Evolutionary conservation across 2,329 filamentous ascomycete genomes (phyloP).

Genomic region (Teratosphaeria nubilosa): DNA sequence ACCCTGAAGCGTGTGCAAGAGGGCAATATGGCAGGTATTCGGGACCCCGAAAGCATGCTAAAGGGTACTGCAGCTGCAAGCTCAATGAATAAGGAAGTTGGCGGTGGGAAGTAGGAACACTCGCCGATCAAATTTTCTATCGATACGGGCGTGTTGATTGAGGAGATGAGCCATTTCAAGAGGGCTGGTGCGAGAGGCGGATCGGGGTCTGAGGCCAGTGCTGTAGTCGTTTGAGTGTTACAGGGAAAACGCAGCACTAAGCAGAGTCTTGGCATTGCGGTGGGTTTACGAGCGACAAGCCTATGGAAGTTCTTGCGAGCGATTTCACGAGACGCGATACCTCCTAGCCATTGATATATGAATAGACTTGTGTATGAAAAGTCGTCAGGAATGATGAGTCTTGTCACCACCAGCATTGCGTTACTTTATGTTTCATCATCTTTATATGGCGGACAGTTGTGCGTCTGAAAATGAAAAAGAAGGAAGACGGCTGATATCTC

Average conservation of each 20-base stretch:
- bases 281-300: background rate
- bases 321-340: background rate
- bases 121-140: background rate
- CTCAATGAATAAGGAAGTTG: background rate
- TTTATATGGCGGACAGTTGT: no score
- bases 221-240: background rate
- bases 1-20: conserved; percentile 53
- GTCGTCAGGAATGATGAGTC: background rate
- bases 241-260: background rate
- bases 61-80: conserved; percentile 21
- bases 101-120: background rate
- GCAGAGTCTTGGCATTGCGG: background rate
- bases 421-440: no score
- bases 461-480: no score
- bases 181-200: background rate
- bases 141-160: background rate
- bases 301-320: background rate
- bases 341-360: background rate
- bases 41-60: conserved; percentile 38
- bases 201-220: background rate
- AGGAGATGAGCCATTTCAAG: background rate
- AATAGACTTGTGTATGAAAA: background rate
- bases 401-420: no score
- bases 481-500: no score
- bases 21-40: conserved; percentile 50